phyloP scores from a whole-genome alignment of 2,329 filamentous ascomycete genomes.

The Periconia macrospinosa region DNA sequence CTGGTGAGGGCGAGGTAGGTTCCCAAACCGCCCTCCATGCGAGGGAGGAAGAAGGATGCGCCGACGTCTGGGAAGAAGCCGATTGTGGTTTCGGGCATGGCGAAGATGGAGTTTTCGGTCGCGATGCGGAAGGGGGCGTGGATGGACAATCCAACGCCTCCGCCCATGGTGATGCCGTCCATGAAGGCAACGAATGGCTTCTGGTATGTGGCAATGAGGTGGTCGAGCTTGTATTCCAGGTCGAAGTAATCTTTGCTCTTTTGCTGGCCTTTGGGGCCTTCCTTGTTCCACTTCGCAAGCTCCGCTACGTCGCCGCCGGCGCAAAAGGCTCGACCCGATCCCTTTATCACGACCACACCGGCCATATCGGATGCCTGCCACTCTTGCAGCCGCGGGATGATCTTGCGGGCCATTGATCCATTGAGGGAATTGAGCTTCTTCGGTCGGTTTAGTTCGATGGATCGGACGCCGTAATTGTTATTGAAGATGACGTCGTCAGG shows the following conservation, averaged over 20 bases:
- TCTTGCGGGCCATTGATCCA: conserved; percentile 93
- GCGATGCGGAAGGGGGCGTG: conserved; percentile 97
- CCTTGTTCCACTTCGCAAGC: conserved; percentile 73
- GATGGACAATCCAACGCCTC: conserved; percentile 89
- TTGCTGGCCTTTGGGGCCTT: conserved; percentile 69
- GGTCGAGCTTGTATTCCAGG: conserved; percentile 94
- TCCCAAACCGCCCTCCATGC: conserved; percentile 82
- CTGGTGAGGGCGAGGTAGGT: conserved; percentile 94
- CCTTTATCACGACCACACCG: conserved; percentile 90
- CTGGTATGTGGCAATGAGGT: conserved; percentile 87
- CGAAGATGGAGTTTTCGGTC: conserved; percentile 92
- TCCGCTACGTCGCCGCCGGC: conserved; percentile 88
- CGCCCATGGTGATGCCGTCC: conserved; percentile 98
- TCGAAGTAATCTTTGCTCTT: conserved; percentile 84
- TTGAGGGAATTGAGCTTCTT: conserved; percentile 90
- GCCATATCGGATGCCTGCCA: conserved; percentile 95
- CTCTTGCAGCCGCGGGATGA: conserved; percentile 83
- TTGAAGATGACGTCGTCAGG: conserved; percentile 91
- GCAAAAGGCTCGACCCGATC: conserved; percentile 84
- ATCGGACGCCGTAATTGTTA: conserved; percentile 84
- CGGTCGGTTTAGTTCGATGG: conserved; percentile 91
- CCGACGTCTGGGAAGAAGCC: conserved; percentile 99
- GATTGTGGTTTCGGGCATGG: conserved; percentile 98
- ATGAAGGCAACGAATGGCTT: conserved; percentile 96
- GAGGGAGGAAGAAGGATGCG: conserved; percentile 91